phyloP scores from a whole-genome alignment of 306 rosid genomes.

The Quercus rubra region DNA sequence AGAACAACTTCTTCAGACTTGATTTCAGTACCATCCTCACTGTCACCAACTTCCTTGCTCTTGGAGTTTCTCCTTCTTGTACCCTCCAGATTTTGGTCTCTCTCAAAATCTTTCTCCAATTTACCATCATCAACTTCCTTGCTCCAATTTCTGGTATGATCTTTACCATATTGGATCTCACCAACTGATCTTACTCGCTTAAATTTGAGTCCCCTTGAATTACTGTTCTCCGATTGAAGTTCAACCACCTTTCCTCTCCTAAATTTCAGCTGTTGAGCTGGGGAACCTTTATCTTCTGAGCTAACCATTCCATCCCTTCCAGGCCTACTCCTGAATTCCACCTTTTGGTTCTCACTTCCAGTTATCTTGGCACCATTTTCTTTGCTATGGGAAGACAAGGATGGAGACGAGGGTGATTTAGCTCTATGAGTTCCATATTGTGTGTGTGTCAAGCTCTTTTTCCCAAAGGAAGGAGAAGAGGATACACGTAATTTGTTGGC shows the following conservation, averaged over 20 bases:
- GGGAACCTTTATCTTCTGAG: constrained; percentile 30
- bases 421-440: constrained; percentile 4
- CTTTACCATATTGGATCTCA: constrained; percentile 34
- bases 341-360: constrained; percentile 22
- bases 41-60: constrained; percentile 32
- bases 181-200: constrained; percentile 37
- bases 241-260: constrained; percentile 67
- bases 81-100: constrained; percentile 33
- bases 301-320: constrained; percentile 27
- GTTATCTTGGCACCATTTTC: constrained; percentile 20
- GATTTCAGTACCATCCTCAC: constrained; percentile 27
- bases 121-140: constrained; percentile 33
- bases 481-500: constrained; percentile 3
- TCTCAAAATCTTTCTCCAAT: constrained; percentile 31
- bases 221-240: constrained; percentile 45
- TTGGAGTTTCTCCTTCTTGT: constrained; percentile 31
- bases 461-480: constrained; percentile 14
- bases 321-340: constrained; percentile 34
- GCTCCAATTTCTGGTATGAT: constrained; percentile 15
- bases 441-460: constrained; percentile 29
- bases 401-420: constrained; percentile 19
- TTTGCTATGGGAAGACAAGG: constrained; percentile 25
- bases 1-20: constrained; percentile 57
- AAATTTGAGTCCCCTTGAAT: constrained; percentile 71
- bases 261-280: constrained; percentile 49